Conservation (phyloP, 2,329 filamentous ascomycete genomes). For the Trichophyton equinum region DNA sequence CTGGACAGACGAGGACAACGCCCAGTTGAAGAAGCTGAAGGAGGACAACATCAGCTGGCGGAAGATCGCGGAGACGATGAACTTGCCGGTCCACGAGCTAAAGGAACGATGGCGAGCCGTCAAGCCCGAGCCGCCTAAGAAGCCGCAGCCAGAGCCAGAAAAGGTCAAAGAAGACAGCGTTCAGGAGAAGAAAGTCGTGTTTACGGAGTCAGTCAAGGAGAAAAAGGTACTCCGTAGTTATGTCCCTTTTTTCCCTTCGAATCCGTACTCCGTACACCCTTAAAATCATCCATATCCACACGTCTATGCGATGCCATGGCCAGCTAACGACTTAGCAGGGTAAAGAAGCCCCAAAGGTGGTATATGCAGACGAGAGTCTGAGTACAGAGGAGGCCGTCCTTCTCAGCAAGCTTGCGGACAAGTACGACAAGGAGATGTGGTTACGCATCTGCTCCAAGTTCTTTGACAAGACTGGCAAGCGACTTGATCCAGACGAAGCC, state of each 20-base stretch:
- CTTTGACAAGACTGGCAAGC: conserved; percentile 38
- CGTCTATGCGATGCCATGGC: too few relatives aligned
- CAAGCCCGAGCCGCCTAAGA: conserved; percentile 4
- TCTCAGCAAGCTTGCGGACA: conserved; percentile 33
- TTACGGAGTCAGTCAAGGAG: conserved; percentile 9
- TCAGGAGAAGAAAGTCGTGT: conserved; percentile 8
- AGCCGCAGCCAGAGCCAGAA: conserved; percentile 5
- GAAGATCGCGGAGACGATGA: conserved; percentile 16
- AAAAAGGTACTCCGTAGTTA: neutral
- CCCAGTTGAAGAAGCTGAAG: conserved; percentile 15
- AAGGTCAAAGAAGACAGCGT: neutral
- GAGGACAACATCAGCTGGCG: conserved; percentile 16
- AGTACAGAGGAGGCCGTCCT: conserved; percentile 20
- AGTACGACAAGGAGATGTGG: conserved; percentile 36
- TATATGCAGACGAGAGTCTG: conserved; percentile 19
- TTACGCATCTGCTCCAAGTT: conserved; percentile 36
- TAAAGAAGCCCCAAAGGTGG: conserved; percentile 3
- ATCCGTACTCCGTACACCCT: too few relatives aligned
- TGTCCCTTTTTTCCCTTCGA: too few relatives aligned
- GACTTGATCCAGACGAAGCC: conserved; percentile 31
- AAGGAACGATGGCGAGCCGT: conserved; percentile 17
- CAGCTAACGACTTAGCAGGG: neutral
- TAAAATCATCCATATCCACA: too few relatives aligned
- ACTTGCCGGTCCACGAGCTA: conserved; percentile 16
- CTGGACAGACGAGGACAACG: conserved; percentile 18